Evolutionary conservation across 2,329 filamentous ascomycete genomes (phyloP).

Genomic region (Catunica adiposa): DNA sequence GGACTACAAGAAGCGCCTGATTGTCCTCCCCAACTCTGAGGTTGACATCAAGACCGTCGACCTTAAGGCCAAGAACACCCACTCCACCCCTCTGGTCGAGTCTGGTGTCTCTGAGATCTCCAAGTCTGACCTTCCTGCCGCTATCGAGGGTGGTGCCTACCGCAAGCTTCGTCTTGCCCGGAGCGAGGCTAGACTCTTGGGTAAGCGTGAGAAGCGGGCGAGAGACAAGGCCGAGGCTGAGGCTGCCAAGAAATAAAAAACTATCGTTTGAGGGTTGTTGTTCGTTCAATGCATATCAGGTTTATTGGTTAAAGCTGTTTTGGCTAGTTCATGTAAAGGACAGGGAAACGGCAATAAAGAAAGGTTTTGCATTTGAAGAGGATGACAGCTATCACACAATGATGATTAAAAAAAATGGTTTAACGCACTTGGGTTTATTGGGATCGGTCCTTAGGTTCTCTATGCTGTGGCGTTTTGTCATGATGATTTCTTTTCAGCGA

Average conservation of each 20-base stretch:
- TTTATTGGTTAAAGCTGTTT: conserved; percentile 13
- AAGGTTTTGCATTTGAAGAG: conserved; percentile 21
- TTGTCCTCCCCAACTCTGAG: conserved; percentile 78
- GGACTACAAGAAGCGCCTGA: conserved; percentile 90
- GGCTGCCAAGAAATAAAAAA: conserved; percentile 66
- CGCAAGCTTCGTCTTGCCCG: conserved; percentile 68
- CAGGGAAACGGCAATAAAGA: conserved; percentile 16
- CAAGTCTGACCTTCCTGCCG: conserved; percentile 63
- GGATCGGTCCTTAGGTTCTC: conserved; percentile 25
- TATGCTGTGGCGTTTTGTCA: conserved; percentile 14
- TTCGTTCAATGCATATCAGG: conserved; percentile 7
- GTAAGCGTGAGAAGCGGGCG: conserved; percentile 82
- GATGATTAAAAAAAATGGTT: conserved; percentile 14
- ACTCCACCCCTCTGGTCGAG: conserved; percentile 54
- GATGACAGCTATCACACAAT: neutral
- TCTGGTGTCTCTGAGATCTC: conserved; percentile 56
- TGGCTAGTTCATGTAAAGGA: conserved; percentile 13
- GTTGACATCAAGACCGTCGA: conserved; percentile 58
- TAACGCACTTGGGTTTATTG: conserved; percentile 19
- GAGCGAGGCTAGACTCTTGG: conserved; percentile 64
- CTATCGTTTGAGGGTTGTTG: conserved; percentile 7
- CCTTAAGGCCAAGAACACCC: conserved; percentile 32
- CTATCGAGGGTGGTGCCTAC: conserved; percentile 71
- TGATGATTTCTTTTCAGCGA: conserved; percentile 11
- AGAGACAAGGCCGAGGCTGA: conserved; percentile 77